phyloP scores from a whole-genome alignment of 345 rosid genomes.

The Corchorus capsularis region DNA sequence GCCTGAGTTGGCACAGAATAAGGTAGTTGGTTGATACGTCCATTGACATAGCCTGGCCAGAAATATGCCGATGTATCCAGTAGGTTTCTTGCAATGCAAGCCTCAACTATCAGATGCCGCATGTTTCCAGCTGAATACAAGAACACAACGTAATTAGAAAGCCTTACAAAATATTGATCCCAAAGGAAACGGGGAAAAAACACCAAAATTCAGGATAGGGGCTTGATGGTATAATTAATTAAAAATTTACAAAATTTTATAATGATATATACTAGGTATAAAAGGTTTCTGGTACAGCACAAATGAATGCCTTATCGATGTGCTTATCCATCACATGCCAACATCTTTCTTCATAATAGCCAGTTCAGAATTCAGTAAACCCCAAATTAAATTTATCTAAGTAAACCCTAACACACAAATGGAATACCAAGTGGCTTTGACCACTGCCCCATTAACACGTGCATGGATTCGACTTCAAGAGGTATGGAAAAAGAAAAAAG shows the following conservation, averaged over 20 bases:
- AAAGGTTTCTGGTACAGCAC: background rate
- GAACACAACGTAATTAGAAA: constrained; percentile 18
- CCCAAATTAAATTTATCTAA: background rate
- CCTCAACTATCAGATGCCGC: constrained; percentile 97
- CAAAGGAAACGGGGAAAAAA: background rate
- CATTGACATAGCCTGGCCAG: constrained; percentile 93
- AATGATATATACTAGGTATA: background rate
- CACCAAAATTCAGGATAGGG: constrained; percentile 10
- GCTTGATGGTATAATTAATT: constrained; percentile 9
- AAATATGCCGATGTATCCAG: constrained; percentile 88
- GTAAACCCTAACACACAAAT: background rate
- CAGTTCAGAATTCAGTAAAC: constrained; percentile 5
- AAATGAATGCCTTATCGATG: too few species aligned
- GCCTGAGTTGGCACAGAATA: constrained; percentile 57
- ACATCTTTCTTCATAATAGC: too few species aligned
- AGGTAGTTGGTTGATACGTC: constrained; percentile 65
- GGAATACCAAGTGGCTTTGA: constrained; percentile 11
- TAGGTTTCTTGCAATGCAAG: constrained; percentile 85
- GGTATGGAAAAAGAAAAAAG: background rate
- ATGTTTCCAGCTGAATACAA: constrained; percentile 85
- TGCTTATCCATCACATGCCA: too few species aligned
- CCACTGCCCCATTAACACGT: constrained; percentile 12
- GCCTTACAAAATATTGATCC: background rate
- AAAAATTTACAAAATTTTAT: background rate
- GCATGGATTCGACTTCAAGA: constrained; percentile 3